Percentiles rank a stretch among this genome's conserved stretches.
Conservation (phyloP, 129 eudicot species). For the Deinandra increscens region DNA sequence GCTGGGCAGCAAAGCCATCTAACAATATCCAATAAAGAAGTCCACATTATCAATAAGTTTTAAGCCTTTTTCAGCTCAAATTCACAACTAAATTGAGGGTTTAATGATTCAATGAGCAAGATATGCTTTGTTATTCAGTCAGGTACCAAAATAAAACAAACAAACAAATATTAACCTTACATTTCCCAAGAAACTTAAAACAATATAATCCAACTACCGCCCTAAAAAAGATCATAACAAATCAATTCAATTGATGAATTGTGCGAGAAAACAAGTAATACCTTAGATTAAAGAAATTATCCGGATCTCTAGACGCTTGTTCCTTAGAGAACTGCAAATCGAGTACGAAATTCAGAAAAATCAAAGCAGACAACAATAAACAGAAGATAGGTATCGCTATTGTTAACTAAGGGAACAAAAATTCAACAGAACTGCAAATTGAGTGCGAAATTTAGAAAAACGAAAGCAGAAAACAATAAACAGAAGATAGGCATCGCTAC, state of each 20-base stretch:
- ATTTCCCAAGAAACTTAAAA: not conserved
- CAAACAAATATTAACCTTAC: not conserved
- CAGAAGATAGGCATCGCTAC: not conserved
- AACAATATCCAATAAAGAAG: conserved; percentile 16
- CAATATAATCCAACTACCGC: conserved; percentile 1
- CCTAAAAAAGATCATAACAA: not conserved
- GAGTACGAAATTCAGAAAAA: not conserved
- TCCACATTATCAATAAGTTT: conserved; percentile 4
- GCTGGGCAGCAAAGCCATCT: conserved; percentile 96
- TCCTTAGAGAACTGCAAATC: conserved; percentile 62
- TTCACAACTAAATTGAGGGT: not conserved
- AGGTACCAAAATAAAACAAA: no score
- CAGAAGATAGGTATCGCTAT: not conserved
- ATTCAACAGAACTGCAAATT: conserved; percentile 48
- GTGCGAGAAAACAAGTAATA: conserved; percentile 19
- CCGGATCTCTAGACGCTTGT: conserved; percentile 79
- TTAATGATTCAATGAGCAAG: conserved; percentile 1
- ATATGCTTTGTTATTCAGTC: not conserved
- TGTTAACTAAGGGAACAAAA: not conserved
- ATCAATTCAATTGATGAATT: not conserved
- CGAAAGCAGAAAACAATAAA: not conserved
- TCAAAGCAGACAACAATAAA: not conserved
- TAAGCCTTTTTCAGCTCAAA: conserved; percentile 7
- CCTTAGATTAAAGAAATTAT: conserved; percentile 85
- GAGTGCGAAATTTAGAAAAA: not conserved